Evolutionary conservation across 768 basidiomycete genomes (phyloP), one percentile per base, ranked within the genome.

Genomic region (Pleurotus eryngii): DNA sequence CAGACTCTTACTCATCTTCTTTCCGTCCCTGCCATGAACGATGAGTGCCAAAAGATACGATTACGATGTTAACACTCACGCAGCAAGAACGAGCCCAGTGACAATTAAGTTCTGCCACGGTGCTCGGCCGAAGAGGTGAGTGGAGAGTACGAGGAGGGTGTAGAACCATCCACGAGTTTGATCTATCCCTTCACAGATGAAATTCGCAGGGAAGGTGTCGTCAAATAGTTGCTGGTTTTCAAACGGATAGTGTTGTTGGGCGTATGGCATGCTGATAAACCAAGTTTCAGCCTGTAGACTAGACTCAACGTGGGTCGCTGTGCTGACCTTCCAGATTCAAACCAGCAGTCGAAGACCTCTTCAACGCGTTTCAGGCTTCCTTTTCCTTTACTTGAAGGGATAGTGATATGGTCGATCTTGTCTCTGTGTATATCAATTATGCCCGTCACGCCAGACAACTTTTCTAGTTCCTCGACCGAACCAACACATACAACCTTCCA

Each of bases 151-250:
- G 42, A 99, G 84, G 12, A 99, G 74, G 2, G 97, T 98, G 76
- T 99, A 99, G 82, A 99, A 99, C 97, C 97, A 99, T 20, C 97
- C 97, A 64, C 97, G 86, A 24, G 96, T 98, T 74, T 99, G 97
- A 71, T 99, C 97, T 60, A 99, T 96, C 66, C 95, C 96, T 72
- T 99, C 97, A 5, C 91, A 96, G 26, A 98, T 88, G 70, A 99
- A 99, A 67, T 98, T 90, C 3, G 95, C 97, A 2, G 96, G 97
- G 78, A 92, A 95, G 6, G 84, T 85, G 6, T 74, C 75, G 67
- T 95, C 86, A 67, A 97, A 97, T 43, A 83, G 74, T 27, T 91
- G 89, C 71, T 90, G 88, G 73, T 98, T 98, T 74, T 98, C 97
- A 70, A 98, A 98, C 9, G 97, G 97, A 79, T 97, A 98, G 70